Evolutionary conservation across 805 yeast species (phyloP), one percentile per base, ranked within the genome.

Genomic region (Jamesozyma spencerorum): DNA sequence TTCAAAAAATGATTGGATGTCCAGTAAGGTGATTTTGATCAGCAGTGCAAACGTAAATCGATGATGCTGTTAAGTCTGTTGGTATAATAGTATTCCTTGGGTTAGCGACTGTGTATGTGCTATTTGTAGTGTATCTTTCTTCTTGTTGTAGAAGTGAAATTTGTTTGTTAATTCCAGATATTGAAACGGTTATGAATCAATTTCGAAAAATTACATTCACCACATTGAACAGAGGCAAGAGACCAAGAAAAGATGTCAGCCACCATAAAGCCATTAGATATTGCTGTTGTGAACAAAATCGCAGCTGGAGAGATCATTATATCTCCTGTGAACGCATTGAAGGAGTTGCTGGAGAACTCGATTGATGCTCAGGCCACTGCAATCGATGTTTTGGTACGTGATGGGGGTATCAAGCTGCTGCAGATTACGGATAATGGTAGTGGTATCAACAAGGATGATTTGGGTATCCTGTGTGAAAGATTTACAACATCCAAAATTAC

Each of bases 261-360:
- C 7, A 18, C 43, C 5, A 58, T 58, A 28, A 51, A 66, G 62
- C 64, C 74, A 14, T 70, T 90, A 18, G 92, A 81, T 34, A 65
- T 65, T 13, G 58, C 75, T 2, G 97, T 88, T 17, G 84, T 92
- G 37, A 88, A 87, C 58, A 75, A 81, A 46, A 92, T 92, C 20
- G 98, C 98, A 0, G 98, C 98, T 1, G 98, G 98, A 0, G 97
- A 92, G 64, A 85, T 92, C 62, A 85, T 92, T 42, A 74, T 88
- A 20, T 90, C 88, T 4, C 97, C 98, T 0, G 83, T 90, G 4
- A 92, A 90, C 58, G 98, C 98, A 0, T 65, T 92, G 32, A 92
- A 92, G 57, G 98, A 92, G 59, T 66, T 92, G 66, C 65, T 92
- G 45, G 98, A 92, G 63, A 92, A 92, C 66, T 75, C 94, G 5